These are phyloP conservation scores for Lyophyllum shimeji DNA, from an alignment of 768 basidiomycete genomes.

Conservation along the genomic window DNA sequence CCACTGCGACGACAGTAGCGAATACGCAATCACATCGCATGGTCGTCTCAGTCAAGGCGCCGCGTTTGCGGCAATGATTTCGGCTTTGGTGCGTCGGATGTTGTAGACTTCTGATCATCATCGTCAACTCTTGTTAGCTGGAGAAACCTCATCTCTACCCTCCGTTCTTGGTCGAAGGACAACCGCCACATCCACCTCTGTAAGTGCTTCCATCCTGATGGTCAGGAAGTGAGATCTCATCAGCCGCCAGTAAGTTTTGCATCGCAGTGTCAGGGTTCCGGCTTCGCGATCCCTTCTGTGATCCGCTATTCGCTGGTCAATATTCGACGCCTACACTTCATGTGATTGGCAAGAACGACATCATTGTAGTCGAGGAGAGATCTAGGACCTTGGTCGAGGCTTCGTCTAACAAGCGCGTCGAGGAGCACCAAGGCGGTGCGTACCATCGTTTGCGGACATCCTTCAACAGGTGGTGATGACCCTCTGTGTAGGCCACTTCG, in stretches of 20 bases:
- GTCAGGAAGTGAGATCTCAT: slow-evolving; percentile 2
- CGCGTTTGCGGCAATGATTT: slow-evolving; percentile 66
- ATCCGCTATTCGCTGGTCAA: slow-evolving; percentile 46
- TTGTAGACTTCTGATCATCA: background rate
- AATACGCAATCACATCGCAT: background rate
- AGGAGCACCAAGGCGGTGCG: slow-evolving; percentile 79
- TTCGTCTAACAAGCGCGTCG: slow-evolving; percentile 60
- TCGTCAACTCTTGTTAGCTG: slow-evolving; percentile 25
- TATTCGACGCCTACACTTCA: slow-evolving; percentile 77
- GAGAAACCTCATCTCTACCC: slow-evolving; percentile 47
- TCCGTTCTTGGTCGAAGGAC: slow-evolving; percentile 60
- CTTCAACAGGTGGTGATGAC: background rate
- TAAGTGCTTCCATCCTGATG: slow-evolving; percentile 29
- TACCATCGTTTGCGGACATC: slow-evolving; percentile 6
- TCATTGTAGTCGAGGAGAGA: slow-evolving; percentile 72
- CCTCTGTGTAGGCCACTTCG: slow-evolving; percentile 65
- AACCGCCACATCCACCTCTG: slow-evolving; percentile 76
- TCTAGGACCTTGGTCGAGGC: slow-evolving; percentile 54
- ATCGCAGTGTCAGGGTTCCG: slow-evolving; percentile 76
- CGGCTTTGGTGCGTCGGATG: slow-evolving; percentile 57
- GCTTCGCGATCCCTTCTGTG: slow-evolving; percentile 46
- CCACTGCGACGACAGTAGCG: background rate
- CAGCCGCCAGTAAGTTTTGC: slow-evolving; percentile 58
- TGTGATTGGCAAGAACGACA: slow-evolving; percentile 73
- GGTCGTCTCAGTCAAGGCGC: slow-evolving; percentile 64